These are phyloP conservation scores for Thyridium curvatum DNA, from an alignment of 2,329 filamentous ascomycete genomes.

Conservation along the genomic window DNA sequence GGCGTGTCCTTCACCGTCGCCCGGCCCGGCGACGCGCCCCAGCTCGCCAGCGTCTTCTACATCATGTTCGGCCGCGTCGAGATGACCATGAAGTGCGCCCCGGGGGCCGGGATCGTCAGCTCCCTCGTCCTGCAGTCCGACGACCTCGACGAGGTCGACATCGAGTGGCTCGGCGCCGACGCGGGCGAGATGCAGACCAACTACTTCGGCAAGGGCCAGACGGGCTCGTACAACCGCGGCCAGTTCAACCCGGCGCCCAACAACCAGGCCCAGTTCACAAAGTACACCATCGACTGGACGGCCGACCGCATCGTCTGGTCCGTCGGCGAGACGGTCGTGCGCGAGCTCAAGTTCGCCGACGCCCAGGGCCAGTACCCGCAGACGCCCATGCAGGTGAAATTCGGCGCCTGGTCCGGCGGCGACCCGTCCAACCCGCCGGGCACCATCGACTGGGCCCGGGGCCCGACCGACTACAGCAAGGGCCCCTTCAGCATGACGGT, in stretches of 20 bases:
- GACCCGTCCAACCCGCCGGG: slow-evolving; percentile 73
- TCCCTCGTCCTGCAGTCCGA: slow-evolving; percentile 89
- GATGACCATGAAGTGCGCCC: slow-evolving; percentile 76
- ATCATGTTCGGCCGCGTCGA: slow-evolving; percentile 98
- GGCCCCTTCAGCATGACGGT: slow-evolving; percentile 87
- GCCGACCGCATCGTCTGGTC: slow-evolving; percentile 79
- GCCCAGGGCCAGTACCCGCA: slow-evolving; percentile 81
- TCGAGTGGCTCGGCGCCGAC: slow-evolving; percentile 87
- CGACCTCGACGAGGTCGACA: slow-evolving; percentile 90
- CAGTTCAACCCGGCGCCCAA: slow-evolving; percentile 65
- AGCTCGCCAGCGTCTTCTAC: slow-evolving; percentile 87
- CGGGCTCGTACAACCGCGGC: slow-evolving; percentile 79
- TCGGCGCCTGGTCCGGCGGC: slow-evolving; percentile 88
- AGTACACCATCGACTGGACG: slow-evolving; percentile 91
- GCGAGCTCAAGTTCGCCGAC: slow-evolving; percentile 64
- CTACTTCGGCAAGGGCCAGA: slow-evolving; percentile 92
- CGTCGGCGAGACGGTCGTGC: slow-evolving; percentile 70
- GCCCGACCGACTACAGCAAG: slow-evolving; percentile 73
- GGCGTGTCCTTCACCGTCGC: slow-evolving; percentile 79
- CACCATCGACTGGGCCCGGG: slow-evolving; percentile 85
- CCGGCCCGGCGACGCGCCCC: slow-evolving; percentile 74
- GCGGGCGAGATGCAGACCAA: slow-evolving; percentile 82
- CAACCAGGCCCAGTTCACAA: slow-evolving; percentile 74
- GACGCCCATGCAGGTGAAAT: slow-evolving; percentile 89
- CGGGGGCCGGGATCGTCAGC: slow-evolving; percentile 87